Conservation (phyloP, 768 basidiomycete species). For the Pleurotus salmoneostramineus region DNA sequence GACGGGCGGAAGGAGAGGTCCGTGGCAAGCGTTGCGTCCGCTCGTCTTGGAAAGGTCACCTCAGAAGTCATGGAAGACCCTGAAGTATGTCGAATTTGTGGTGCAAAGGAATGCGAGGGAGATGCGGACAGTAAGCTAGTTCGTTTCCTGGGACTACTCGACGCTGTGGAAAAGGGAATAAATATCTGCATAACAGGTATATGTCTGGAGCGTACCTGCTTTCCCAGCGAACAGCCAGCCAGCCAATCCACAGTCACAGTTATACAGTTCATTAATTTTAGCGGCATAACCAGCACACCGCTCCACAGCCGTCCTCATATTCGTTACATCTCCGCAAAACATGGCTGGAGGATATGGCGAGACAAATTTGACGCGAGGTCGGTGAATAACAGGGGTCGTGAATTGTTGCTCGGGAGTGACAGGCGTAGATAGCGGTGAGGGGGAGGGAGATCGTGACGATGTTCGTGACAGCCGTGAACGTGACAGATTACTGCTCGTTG, state of each 20-base stretch:
- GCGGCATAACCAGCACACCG: conserved; percentile 69
- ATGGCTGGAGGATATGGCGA: conserved; percentile 58
- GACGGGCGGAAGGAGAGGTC: conserved; percentile 53
- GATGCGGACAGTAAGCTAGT: conserved; percentile 21
- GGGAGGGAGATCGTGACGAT: conserved; percentile 28
- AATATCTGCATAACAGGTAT: conserved; percentile 3
- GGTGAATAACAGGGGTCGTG: conserved; percentile 11
- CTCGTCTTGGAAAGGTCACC: conserved; percentile 72
- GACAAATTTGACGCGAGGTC: conserved; percentile 25
- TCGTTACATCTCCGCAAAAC: conserved; percentile 61
- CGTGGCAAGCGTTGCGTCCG: conserved; percentile 77
- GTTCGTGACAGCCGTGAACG: conserved; percentile 27
- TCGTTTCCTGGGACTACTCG: conserved; percentile 27
- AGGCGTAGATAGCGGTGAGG: conserved; percentile 12
- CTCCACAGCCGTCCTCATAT: conserved; percentile 55
- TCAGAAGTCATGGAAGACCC: conserved; percentile 71
- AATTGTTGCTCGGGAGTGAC: conserved; percentile 8
- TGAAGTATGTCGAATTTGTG: conserved; percentile 66
- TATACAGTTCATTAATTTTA: conserved; percentile 80
- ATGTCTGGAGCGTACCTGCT: conserved; percentile 40
- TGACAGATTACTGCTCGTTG: conserved; percentile 19
- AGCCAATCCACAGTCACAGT: conserved; percentile 69
- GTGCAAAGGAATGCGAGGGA: conserved; percentile 37
- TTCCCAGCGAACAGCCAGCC: conserved; percentile 68
- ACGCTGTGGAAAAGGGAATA: conserved; percentile 12